phyloP scores from a whole-genome alignment of 2,329 filamentous ascomycete species.

The Botryotinia narcissicola region DNA sequence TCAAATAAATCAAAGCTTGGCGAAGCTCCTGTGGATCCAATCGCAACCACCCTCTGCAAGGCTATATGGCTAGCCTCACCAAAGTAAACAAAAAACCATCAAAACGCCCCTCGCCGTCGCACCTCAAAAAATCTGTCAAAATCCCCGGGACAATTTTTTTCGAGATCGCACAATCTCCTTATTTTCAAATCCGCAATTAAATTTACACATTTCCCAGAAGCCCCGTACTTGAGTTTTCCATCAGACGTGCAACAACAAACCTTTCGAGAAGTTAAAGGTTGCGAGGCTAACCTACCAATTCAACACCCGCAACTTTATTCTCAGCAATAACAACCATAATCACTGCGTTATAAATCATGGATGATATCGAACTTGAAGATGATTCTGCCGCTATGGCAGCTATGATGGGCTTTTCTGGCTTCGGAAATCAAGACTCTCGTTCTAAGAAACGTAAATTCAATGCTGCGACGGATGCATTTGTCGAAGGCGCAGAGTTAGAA shows the following conservation, averaged over 20 bases:
- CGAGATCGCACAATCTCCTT: neutral
- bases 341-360: neutral
- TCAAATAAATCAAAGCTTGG: slow-evolving; percentile 4
- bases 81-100: slow-evolving; percentile 1
- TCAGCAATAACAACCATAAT: neutral
- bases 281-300: neutral
- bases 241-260: slow-evolving; percentile 10
- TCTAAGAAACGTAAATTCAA: slow-evolving; percentile 68
- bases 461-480: slow-evolving; percentile 50
- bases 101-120: neutral
- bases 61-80: slow-evolving; percentile 4
- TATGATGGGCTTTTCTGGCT: slow-evolving; percentile 71
- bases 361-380: slow-evolving; percentile 13
- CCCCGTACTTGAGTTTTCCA: neutral
- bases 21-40: slow-evolving; percentile 8
- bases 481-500: slow-evolving; percentile 40
- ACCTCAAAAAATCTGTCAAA: neutral
- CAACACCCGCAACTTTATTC: neutral
- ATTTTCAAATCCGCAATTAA: neutral
- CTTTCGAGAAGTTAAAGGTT: neutral
- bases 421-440: slow-evolving; percentile 54
- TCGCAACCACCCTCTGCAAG: neutral
- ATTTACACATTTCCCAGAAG: neutral
- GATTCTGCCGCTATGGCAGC: slow-evolving; percentile 43
- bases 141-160: neutral